Percentiles rank a stretch among this genome's conserved stretches.
Evolutionary conservation across 345 rosid genomes (phyloP).

Genomic region (Melaleuca quinquenervia): DNA sequence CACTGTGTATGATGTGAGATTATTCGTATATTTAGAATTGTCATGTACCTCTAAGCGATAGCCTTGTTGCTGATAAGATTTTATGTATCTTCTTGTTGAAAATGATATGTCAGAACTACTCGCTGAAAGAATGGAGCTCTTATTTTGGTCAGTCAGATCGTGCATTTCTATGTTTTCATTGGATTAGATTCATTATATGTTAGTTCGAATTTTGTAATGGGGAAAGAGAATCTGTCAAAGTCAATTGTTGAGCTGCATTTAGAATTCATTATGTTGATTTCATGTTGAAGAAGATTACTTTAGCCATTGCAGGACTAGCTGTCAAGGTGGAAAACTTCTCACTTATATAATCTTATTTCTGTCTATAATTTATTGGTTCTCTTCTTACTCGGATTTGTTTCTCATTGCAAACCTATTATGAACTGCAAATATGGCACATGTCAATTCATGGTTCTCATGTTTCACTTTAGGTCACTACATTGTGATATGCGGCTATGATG

Average conservation of each 20-base stretch:
- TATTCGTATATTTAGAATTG: background rate
- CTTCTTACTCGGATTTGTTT: background rate
- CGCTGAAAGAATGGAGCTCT: background rate
- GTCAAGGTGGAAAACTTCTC: background rate
- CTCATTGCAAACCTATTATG: background rate
- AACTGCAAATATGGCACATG: background rate
- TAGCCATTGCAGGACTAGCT: background rate
- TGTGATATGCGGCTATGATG: constrained; percentile 82
- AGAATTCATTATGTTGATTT: background rate
- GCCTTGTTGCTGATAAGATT: background rate
- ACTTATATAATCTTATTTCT: background rate
- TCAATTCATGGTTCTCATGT: background rate
- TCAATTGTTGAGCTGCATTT: background rate
- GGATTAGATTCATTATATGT: background rate
- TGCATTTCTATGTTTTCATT: background rate
- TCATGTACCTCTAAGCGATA: background rate
- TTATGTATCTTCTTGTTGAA: background rate
- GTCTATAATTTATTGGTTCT: background rate
- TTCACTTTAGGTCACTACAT: constrained; percentile 67
- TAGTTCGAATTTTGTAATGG: background rate
- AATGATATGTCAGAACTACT: background rate
- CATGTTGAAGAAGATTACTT: background rate
- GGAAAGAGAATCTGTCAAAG: background rate
- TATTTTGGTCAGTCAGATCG: background rate
- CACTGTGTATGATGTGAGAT: background rate